Percentiles rank a stretch among this genome's conserved stretches.
Evolutionary conservation across 768 basidiomycete species (phyloP).

Genomic region (Lyophyllum semitale): DNA sequence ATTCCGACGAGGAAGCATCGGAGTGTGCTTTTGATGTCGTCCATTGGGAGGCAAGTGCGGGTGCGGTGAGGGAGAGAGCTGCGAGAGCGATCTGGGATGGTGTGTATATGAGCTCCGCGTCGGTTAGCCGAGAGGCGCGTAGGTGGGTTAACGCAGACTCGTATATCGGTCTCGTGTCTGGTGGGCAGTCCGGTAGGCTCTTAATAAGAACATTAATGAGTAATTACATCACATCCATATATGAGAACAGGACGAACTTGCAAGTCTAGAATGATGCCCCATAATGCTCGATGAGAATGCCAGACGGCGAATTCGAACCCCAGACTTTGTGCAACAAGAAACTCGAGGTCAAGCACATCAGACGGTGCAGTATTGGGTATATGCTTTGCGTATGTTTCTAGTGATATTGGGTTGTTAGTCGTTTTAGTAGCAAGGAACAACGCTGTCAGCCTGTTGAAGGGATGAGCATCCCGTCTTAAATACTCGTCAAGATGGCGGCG

Average conservation of each 20-base stretch:
- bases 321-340: constrained; percentile 92
- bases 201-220: constrained; percentile 26
- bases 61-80: constrained; percentile 65
- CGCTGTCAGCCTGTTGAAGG: constrained; percentile 77
- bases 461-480: constrained; percentile 1
- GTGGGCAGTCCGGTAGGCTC: constrained; percentile 57
- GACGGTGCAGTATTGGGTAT: constrained; percentile 80
- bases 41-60: constrained; percentile 66
- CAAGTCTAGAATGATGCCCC: constrained; percentile 87
- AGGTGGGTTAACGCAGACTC: constrained; percentile 67
- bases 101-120: constrained; percentile 87
- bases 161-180: constrained; percentile 57
- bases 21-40: constrained; percentile 37
- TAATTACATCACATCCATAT: background rate
- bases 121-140: constrained; percentile 83
- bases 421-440: constrained; percentile 97
- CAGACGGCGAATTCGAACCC: constrained; percentile 93
- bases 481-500: constrained; percentile 24
- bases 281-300: constrained; percentile 86
- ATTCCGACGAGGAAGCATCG: constrained; percentile 13
- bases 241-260: constrained; percentile 53
- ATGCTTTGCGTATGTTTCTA: constrained; percentile 81
- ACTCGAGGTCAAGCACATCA: constrained; percentile 93
- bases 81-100: constrained; percentile 94
- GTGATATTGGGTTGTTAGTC: constrained; percentile 88